Base-by-base conservation (phyloP, 2,329 filamentous ascomycete species). In the Aspergillus proliferans region DNA sequence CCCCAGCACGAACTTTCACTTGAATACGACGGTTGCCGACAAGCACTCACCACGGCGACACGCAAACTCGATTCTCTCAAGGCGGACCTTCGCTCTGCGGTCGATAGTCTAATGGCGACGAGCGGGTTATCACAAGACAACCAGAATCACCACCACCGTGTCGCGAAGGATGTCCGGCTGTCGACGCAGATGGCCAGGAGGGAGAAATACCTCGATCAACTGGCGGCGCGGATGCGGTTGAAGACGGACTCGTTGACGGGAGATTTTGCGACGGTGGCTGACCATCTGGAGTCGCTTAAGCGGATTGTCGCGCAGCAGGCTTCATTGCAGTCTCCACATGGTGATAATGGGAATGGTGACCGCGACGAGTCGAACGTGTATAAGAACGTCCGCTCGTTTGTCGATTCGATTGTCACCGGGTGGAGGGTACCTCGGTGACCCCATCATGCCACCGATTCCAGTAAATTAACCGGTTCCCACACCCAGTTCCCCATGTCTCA, bases 1-100 rank as follows among this genome's bases (percentile, higher is more conserved):
- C 59, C 64, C 12, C 63, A 59, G 22, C 54, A 70, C 43, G 66
- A 67, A n/a, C 60, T 70, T 1, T 59, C 67, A 12, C 64, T 70
- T 9, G 68, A 71, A 49, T 70, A 69, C 47, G 56, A 62, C 43
- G 66, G 68, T 44, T 63, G 64, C 50, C 57, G 60, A 51, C 51
- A 58, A 43, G 66, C 66, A 14, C 55, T 65, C 3, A 59, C 64
- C 43, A 53, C 63, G 8, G 66, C 67, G 26, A 53, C 58, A 0
- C 60, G 60, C 51, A 62, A 68, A 51, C 64, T 70, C 45, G 65
- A 67, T 44, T 65, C 64, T 12, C 56, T 71, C 8, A 62, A 61
- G 41, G 60, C 61, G 8, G 68, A 70, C 48, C 56, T 71, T 3
- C 66, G 58, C 47, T 68, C 68, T 4, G 63, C 66, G 5, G 49